Conservation (phyloP, 345 rosid genomes). For the Hypericum perforatum region DNA sequence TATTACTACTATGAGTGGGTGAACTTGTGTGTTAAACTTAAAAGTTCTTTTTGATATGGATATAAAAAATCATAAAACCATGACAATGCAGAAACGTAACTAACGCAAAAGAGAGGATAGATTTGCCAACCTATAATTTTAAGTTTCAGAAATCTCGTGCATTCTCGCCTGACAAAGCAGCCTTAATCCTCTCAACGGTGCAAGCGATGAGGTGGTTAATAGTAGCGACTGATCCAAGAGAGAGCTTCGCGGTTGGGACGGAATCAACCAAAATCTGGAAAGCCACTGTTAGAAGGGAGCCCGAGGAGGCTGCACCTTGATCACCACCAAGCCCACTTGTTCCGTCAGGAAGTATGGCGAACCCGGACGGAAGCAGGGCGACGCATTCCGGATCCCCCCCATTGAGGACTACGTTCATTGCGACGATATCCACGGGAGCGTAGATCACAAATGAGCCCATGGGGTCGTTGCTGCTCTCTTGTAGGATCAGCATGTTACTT, state of each 20-base stretch:
- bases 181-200: constrained; percentile 68
- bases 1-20: too few species aligned
- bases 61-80: too few species aligned
- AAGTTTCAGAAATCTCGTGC: constrained; percentile 14
- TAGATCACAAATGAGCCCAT: constrained; percentile 40
- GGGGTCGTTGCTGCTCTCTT: constrained; percentile 43
- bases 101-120: too few species aligned
- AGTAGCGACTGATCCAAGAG: constrained; percentile 72
- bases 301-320: constrained; percentile 23
- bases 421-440: constrained; percentile 36
- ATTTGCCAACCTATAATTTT: too few species aligned
- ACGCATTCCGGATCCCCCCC: constrained; percentile 70
- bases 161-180: constrained; percentile 37
- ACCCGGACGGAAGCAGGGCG: constrained; percentile 77
- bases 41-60: too few species aligned
- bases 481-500: constrained; percentile 44
- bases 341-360: constrained; percentile 63
- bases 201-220: constrained; percentile 64
- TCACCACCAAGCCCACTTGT: constrained; percentile 13
- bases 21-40: too few species aligned
- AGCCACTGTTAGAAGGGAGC: constrained; percentile 72
- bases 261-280: constrained; percentile 75
- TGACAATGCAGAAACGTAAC: too few species aligned
- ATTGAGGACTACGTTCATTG: constrained; percentile 41
- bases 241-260: constrained; percentile 68